Evolutionary conservation across 1,284 basidiomycete species (phyloP).

Genomic region (Cutaneotrichosporon sp.): DNA sequence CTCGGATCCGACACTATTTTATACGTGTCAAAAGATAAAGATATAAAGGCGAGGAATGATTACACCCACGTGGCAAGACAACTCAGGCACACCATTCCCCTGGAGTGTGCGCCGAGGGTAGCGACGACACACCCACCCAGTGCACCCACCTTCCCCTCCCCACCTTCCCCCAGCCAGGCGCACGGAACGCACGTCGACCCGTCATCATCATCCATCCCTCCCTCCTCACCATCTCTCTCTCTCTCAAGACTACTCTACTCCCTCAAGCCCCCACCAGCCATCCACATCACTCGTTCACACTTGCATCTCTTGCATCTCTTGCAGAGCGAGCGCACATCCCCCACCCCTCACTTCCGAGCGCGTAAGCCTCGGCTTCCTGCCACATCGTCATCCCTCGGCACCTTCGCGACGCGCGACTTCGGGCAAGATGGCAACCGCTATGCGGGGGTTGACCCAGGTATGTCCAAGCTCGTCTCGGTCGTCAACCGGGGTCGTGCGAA

Average conservation of each 20-base stretch:
- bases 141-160: no score
- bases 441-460: slow-evolving; percentile 89
- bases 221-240: not conserved
- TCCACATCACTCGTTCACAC: not conserved
- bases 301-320: not conserved
- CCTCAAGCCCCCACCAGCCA: not conserved
- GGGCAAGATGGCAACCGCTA: slow-evolving; percentile 71
- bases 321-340: not conserved
- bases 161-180: no score
- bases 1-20: not conserved
- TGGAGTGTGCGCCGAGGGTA: not conserved
- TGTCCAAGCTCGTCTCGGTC: slow-evolving; percentile 27
- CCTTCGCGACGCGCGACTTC: not conserved
- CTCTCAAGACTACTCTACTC: not conserved
- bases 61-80: not conserved
- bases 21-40: not conserved
- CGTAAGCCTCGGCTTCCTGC: not conserved
- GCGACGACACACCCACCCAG: not conserved
- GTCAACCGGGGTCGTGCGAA: not conserved
- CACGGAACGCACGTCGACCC: not conserved
- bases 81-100: not conserved
- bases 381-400: not conserved
- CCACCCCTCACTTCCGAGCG: not conserved
- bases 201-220: not conserved
- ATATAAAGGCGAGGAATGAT: no score